A percentile compares a stretch with the other conserved stretches of the same genome.
Conservation (phyloP, 2,329 filamentous ascomycete genomes). For the Fusarium floridanum region DNA sequence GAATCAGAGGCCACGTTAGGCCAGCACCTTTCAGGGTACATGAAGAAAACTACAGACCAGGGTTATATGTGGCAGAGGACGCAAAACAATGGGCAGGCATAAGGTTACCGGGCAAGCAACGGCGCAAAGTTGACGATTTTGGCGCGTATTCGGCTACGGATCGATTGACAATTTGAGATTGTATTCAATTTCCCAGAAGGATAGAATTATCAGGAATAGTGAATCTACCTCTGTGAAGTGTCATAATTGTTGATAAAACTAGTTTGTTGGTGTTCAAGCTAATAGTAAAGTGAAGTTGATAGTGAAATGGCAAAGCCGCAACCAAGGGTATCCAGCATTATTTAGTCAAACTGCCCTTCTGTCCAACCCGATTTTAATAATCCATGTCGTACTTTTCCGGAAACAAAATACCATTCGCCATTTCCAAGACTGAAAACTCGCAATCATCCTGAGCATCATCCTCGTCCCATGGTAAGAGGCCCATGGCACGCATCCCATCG, state of each 20-base stretch:
- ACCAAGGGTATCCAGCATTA: not conserved
- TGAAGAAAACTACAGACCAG: conserved; percentile 11
- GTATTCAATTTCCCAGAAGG: conserved; percentile 28
- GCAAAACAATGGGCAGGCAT: conserved; percentile 35
- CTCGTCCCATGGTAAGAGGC: conserved; percentile 57
- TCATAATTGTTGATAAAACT: not conserved
- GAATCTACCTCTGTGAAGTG: conserved; percentile 4
- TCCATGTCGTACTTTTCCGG: conserved; percentile 53
- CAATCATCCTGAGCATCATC: conserved; percentile 49
- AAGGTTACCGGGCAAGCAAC: conserved; percentile 27
- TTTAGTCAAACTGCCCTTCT: not conserved
- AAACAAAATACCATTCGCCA: conserved; percentile 58
- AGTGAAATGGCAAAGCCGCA: not conserved
- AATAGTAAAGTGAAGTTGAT: not conserved
- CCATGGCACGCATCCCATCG: conserved; percentile 57
- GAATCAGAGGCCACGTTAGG: conserved; percentile 9
- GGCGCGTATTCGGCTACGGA: conserved; percentile 22
- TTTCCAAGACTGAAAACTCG: conserved; percentile 52
- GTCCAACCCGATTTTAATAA: conserved; percentile 11
- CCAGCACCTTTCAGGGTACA: conserved; percentile 28
- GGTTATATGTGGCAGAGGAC: conserved; percentile 13
- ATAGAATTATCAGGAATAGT: conserved; percentile 27
- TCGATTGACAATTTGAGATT: conserved; percentile 30
- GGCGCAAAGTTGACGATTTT: conserved; percentile 33
- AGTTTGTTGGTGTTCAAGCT: not conserved